Base-by-base conservation (phyloP, 345 rosid species). In the Eucalyptus erythrocorys region DNA sequence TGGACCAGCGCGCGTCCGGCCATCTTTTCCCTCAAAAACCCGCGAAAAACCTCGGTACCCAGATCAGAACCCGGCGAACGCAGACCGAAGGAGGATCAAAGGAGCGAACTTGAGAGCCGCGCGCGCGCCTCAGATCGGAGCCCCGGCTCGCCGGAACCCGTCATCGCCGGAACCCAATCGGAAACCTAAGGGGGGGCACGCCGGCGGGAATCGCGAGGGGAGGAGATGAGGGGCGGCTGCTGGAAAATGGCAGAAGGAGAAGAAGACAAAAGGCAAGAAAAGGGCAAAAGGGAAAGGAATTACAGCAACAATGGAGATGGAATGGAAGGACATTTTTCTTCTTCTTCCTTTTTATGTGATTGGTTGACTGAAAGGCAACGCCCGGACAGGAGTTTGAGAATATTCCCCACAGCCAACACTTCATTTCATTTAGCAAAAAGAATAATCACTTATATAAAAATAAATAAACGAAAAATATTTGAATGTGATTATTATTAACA, bases 401-500 rank as follows among this genome's bases (percentile, higher is more conserved):
- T 24, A 55, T 55, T 55, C 30, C 30, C 27, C 2, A 55, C 61
- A 55, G 24, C 26, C 57, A 8, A 6, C 53, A 49, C 53, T 21
- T 51, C 57, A 21, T 51, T 55, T 55, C 24, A 55, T 55, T 4
- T 24, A 10, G 61, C 61, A 55, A 2, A 24, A 55, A 24, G 30
- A 55, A 22, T 22, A 24, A 51, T 51, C 22, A 51, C 24, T 51
- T 17, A 19, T 7, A 19, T 17, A 49, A 49, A 50, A 6, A 51
- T 7, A 24, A 9, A 55, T 2, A 26, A 49, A 16, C 4, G 10
- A 51, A 55, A 55, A 55, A 55, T 55, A 55, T 55, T 55, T 4
- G 1, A 24, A 55, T 10, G 5, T 55, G 7, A 10, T 4, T 55
- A 10, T 55, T 55, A 4, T 0, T 13, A 1, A 24, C 24, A 55